Base-by-base conservation (phyloP, 2,329 filamentous ascomycete genomes). In the Pseudocercospora vitis region DNA sequence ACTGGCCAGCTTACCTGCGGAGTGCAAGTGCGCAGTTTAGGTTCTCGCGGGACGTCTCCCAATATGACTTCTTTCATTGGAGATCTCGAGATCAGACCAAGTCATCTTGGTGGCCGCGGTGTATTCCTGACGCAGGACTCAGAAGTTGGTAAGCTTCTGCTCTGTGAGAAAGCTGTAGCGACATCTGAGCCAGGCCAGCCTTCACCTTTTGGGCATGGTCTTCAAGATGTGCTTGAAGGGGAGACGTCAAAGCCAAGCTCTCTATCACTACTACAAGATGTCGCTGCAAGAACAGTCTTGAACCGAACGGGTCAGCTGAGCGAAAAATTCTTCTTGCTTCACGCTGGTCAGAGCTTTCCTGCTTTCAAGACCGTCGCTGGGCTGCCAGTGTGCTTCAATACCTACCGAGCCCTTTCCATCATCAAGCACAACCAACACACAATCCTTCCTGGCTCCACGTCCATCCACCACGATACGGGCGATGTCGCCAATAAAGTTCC, bases 51-150 rank as follows among this genome's bases (percentile, higher is more conserved):
- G 11, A 23, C 26, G 9, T 44, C 11, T 23, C 31, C 42, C n/a
- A 32, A 52, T 21, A 39, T 50, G 11, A 50, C 31, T 8, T 9
- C 26, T 16, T 52, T 50, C 28, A 33, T 16, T 24, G 37, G 37
- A 2, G n/a, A 16, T 40, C 5, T 31, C 7, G 35, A 57, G 7
- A 46, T 59, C 6, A n/a, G 53, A 11, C 50, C 52, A 14, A 57
- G 72, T 6, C 54, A 21, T 67, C 71, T 62, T 4, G 54, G 55
- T 18, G 76, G 76, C 8, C 68, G 70, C 4, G 76, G 76, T 1
- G 61, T 78, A 8, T 78, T 78, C 54, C 74, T 74, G 0, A 66
- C 68, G 0, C 58, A 65, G 19, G 60, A 68, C 37, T 62, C 78
- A 31, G 57, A 54, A 3, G 65, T 69, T 0, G 74, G 74, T 33